Percentiles rank a stretch among this genome's conserved stretches.
These are phyloP conservation scores for Aspergillus brunneoviolaceus DNA, from an alignment of 2,329 filamentous ascomycete species.

Conservation along the genomic window DNA sequence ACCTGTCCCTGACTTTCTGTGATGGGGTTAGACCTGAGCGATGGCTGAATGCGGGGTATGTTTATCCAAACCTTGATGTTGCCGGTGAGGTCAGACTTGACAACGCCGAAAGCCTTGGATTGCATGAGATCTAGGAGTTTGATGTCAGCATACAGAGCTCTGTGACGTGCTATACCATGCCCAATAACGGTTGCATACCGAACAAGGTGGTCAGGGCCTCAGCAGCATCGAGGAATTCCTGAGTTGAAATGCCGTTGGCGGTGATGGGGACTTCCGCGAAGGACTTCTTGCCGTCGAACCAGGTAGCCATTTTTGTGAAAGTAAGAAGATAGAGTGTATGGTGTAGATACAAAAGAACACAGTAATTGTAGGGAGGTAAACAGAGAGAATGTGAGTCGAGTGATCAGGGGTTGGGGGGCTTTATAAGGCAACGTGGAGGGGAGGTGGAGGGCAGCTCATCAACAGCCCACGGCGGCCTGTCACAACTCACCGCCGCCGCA, in stretches of 20 bases:
- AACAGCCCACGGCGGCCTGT: slow-evolving; percentile 22
- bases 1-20: slow-evolving; percentile 85
- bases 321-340: background rate
- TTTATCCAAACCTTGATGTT: slow-evolving; percentile 74
- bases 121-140: slow-evolving; percentile 56
- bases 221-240: slow-evolving; percentile 85
- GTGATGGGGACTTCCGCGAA: slow-evolving; percentile 80
- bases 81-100: slow-evolving; percentile 86
- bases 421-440: slow-evolving; percentile 8
- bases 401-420: slow-evolving; percentile 6
- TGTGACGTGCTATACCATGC: background rate
- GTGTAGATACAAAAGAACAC: slow-evolving; percentile 5
- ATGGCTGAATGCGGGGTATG: slow-evolving; percentile 3
- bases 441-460: slow-evolving; percentile 14
- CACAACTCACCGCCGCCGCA: slow-evolving; percentile 29
- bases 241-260: slow-evolving; percentile 72
- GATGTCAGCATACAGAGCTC: slow-evolving; percentile 10
- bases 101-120: slow-evolving; percentile 76
- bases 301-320: slow-evolving; percentile 55
- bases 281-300: slow-evolving; percentile 82
- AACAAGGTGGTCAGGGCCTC: slow-evolving; percentile 87
- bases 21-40: slow-evolving; percentile 12
- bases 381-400: slow-evolving; percentile 1
- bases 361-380: slow-evolving; percentile 4
- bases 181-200: slow-evolving; percentile 52